phyloP scores from a whole-genome alignment of 78 protist genomes.

The Pigoraptor vietnamica region DNA sequence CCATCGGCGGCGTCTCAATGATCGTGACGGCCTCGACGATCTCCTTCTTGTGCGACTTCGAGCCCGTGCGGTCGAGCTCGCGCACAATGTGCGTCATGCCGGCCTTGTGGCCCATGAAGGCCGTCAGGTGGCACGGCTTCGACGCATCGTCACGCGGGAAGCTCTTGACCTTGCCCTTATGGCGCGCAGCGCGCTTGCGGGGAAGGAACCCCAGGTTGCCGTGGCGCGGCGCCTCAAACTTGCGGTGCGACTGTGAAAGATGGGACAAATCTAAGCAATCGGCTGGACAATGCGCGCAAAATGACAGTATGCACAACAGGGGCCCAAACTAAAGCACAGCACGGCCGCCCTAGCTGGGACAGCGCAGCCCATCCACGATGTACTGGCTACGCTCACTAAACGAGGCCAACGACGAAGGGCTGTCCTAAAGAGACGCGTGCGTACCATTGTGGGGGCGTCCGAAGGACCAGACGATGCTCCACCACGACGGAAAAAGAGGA shows the following conservation, averaged over 20 bases:
- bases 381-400: too few species aligned
- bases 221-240: conserved; percentile 97
- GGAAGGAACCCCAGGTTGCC: conserved; percentile 99
- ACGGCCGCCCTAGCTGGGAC: too few species aligned
- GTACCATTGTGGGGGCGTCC: background rate
- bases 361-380: too few species aligned
- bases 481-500: background rate
- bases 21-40: conserved; percentile 98
- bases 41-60: conserved; percentile 97
- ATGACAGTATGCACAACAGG: too few species aligned
- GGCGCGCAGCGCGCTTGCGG: conserved; percentile 89
- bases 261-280: background rate
- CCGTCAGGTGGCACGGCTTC: conserved; percentile 95
- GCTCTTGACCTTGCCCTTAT: conserved; percentile 81
- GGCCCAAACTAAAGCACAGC: too few species aligned
- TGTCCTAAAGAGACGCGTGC: too few species aligned
- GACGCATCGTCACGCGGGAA: conserved; percentile 98
- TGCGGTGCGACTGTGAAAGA: conserved; percentile 75
- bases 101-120: conserved; percentile 99
- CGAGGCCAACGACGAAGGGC: too few species aligned
- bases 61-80: conserved; percentile 92
- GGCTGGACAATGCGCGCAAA: background rate
- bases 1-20: conserved; percentile 98
- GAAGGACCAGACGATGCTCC: background rate
- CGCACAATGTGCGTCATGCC: conserved; percentile 99